Base-by-base conservation (phyloP, 345 rosid species). In the Sonneratia caseolaris region DNA sequence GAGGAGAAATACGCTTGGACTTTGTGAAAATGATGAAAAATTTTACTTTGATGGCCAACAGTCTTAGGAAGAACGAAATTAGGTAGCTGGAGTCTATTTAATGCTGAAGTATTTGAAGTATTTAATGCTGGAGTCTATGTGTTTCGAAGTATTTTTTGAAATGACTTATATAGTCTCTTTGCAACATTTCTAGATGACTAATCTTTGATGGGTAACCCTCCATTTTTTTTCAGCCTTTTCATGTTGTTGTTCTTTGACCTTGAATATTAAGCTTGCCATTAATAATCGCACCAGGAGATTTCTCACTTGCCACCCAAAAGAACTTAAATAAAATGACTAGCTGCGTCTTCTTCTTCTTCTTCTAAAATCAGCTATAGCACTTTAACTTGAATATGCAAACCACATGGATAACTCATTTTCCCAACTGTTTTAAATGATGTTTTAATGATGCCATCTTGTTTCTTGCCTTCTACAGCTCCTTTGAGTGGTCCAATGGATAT, bases 401-500 rank as follows among this genome's bases (percentile, higher is more conserved):
- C 21, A 62, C 51, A 67, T 70, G 81, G 40, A 74, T 24, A 64
- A 75, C 73, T 27, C 35, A 21, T 62, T 27, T 35, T 62, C 38
- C 32, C 13, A 27, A 62, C 66, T 12, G 19, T 13, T 35, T 62
- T 15, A 35, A 15, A 10, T 62, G n/a, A 65, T 7, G 35, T 40
- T 40, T 37, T 62, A 62, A 62, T 72, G 47, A 70, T 57, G 47
- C 66, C 48, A 72, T 67, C 56, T 72, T 71, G 66, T 72, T 70
- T 73, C 40, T 70, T 82, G 53, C 64, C 71, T 71, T 65, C 73
- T 76, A 35, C 87, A 96, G 99, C 99, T 83, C 96, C 95, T 73
- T 84, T 91, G 82, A 92, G 95, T 77, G 99, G 99, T 66, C 99
- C 99, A 36, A 73, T 96, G 78, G 97, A 91, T 69, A 84, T 88